phyloP scores from a whole-genome alignment of 2,329 filamentous ascomycete species.

The Botrytis porri region DNA sequence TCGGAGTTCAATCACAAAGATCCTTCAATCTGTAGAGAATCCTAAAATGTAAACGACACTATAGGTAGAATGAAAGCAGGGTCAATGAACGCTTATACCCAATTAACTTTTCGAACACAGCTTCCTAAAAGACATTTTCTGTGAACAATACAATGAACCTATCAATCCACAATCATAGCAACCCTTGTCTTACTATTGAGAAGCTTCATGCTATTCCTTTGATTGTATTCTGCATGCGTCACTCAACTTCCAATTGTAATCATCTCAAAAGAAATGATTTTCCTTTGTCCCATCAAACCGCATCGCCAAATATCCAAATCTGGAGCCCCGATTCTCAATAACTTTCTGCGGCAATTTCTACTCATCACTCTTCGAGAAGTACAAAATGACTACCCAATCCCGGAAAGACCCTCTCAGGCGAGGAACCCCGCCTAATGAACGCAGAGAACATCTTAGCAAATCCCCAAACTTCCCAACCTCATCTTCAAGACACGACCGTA shows the following conservation, averaged over 20 bases:
- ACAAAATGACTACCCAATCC: not conserved
- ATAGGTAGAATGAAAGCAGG: not conserved
- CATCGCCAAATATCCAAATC: not conserved
- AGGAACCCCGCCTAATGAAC: not conserved
- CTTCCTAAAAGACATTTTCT: not conserved
- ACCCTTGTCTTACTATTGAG: not conserved
- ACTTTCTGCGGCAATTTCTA: no score
- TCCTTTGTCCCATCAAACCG: not conserved
- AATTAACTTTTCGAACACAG: not conserved
- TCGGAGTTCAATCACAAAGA: not conserved
- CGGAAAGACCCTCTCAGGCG: no score
- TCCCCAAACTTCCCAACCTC: not conserved
- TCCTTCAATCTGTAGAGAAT: not conserved
- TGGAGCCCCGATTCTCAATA: not conserved
- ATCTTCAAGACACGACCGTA: not conserved
- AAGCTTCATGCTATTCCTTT: not conserved
- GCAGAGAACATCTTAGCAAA: accelerated
- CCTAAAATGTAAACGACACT: not conserved
- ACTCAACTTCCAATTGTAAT: not conserved
- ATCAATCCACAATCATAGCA: not conserved
- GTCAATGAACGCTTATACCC: not conserved
- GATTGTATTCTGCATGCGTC: not conserved
- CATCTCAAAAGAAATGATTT: not conserved
- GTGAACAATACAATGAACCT: not conserved
- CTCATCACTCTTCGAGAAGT: not conserved